These are phyloP conservation scores for Coemansia sp. DNA, from an alignment of 192 early-diverging fungal genomes.

Conservation along the genomic window DNA sequence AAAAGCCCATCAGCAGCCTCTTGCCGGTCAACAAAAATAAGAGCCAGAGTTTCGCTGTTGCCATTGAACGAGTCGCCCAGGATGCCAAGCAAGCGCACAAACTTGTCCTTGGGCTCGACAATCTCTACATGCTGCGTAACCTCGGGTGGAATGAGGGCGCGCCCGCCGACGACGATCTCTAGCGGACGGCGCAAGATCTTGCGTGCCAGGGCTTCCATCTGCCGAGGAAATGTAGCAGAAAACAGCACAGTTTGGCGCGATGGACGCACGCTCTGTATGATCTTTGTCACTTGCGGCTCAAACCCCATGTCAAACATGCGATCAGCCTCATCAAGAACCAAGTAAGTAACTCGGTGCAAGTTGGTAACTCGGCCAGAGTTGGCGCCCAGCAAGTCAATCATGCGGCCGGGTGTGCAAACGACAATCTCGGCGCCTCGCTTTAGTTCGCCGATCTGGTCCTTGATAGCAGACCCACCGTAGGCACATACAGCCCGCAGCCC, in stretches of 20 bases:
- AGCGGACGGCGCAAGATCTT: slow-evolving; percentile 88
- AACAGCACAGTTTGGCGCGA: slow-evolving; percentile 86
- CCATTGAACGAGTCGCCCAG: slow-evolving; percentile 76
- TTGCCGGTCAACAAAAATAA: slow-evolving; percentile 96
- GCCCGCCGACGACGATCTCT: slow-evolving; percentile 94
- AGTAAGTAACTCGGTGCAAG: slow-evolving; percentile 82
- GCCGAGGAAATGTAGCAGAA: slow-evolving; percentile 92
- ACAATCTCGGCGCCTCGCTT: slow-evolving; percentile 90
- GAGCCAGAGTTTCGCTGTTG: slow-evolving; percentile 67
- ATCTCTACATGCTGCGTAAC: slow-evolving; percentile 92
- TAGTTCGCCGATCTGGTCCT: slow-evolving; percentile 84
- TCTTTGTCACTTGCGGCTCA: slow-evolving; percentile 96
- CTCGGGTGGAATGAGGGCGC: slow-evolving; percentile 82
- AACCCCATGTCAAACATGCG: slow-evolving; percentile 99
- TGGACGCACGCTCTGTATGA: slow-evolving; percentile 88
- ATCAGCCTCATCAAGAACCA: slow-evolving; percentile 96
- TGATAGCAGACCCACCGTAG: slow-evolving; percentile 84
- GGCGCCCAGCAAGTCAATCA: slow-evolving; percentile 86
- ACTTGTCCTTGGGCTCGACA: slow-evolving; percentile 73
- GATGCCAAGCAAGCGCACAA: slow-evolving; percentile 82
- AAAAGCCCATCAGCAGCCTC: slow-evolving; percentile 91
- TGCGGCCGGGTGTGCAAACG: slow-evolving; percentile 87
- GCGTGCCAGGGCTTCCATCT: slow-evolving; percentile 93
- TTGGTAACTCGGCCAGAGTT: slow-evolving; percentile 87
- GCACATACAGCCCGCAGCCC: slow-evolving; percentile 87